Base-by-base conservation (phyloP, 1,284 basidiomycete genomes). In the Pseudomicrostroma phylloplanum region DNA sequence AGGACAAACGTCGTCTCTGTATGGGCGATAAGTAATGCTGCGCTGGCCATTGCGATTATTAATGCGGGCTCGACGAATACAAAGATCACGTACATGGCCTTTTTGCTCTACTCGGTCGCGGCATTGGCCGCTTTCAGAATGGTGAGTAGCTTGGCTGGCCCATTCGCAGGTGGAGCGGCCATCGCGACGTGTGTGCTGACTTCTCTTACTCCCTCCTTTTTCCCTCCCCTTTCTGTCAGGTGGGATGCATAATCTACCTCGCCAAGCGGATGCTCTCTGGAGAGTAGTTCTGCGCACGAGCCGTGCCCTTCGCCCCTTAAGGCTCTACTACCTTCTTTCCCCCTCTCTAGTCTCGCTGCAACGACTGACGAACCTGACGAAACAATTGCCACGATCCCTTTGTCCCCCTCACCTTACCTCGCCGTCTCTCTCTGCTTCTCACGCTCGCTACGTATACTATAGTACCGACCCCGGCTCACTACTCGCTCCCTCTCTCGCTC, bases 91-190 rank as follows among this genome's bases (percentile, higher is more conserved):
- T 79, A 79, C 62, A 78, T 77, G 77, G 76, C 63, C 11, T 67
- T 78, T 53, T 53, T 78, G 49, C 67, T 78, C 55, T 78, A 77
- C 41, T 62, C 64, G 1, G 73, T 78, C 0, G 73, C 76, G 0
- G 75, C 62, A 0, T 59, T 78, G 30, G 70, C 74, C 17, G 55
- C 67, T 46, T 70, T 78, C 62, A 62, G 76, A 26, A 66, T 77
- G 13, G 59, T 56, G 62, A 19, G 74, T 71, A 3, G 62, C 66
- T 17, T 67, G 67, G 13, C 60, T 67, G 17, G 72, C 73, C 55
- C 56, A 72, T 59, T 55, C 30, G n/a, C n/a, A n/a, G n/a, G n/a
- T n/a, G n/a, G n/a, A n/a, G n/a, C n/a, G 30, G 30, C 30, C 30
- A 36, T 36, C 30, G 9, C n/a, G n/a, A n/a, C n/a, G n/a, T n/a